Base-by-base conservation (phyloP, 768 basidiomycete genomes). In the Mycena crocata region DNA sequence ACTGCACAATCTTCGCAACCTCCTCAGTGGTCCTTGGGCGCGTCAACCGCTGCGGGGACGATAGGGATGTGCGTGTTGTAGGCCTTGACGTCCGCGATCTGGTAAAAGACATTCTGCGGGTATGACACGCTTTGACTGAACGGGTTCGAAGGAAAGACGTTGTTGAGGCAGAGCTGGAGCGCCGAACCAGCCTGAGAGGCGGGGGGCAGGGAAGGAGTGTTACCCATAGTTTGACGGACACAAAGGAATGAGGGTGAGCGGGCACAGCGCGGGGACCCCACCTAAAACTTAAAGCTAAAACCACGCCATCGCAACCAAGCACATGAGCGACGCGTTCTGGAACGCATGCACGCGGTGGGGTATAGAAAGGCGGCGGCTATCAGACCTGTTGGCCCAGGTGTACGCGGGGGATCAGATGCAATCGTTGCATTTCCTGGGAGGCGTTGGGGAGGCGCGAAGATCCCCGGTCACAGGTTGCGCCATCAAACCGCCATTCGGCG, bases 1-100 rank as follows among this genome's bases (percentile, higher is more conserved):
- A 71, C 59, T 71, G 65, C 34, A 74, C 67, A 57, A 72, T 66
- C 15, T 50, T 32, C 7, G 69, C 44, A 28, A 74, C 64, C 6
- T 68, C 67, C 17, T 58, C 52, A n/a, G 54, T 37, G 30, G 55
- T 74, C 28, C 34, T 57, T 32, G 75, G 75, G 12, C 58, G 57
- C 30, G 70, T 71, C 14, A 76, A n/a, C 72, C 2, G 75, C 75
- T 2, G 72, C 73, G 1, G 75, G 75, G 2, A 59, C 69, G 57
- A 72, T 31, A n/a, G 62, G 57, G 44, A 71, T 70, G 30, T 37
- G 35, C 8, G 30, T 49, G 42, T 71, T 71, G 54, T 71, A 71
- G 17, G 57, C 23, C 45, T 69, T 66, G 24, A 71, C 70, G 19
- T 61, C 30, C 37, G 31, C 17, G 46, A 46, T 28, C 40, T 69